Conservation (phyloP, 192 early-diverging fungal genomes). For the Podila epigama region DNA sequence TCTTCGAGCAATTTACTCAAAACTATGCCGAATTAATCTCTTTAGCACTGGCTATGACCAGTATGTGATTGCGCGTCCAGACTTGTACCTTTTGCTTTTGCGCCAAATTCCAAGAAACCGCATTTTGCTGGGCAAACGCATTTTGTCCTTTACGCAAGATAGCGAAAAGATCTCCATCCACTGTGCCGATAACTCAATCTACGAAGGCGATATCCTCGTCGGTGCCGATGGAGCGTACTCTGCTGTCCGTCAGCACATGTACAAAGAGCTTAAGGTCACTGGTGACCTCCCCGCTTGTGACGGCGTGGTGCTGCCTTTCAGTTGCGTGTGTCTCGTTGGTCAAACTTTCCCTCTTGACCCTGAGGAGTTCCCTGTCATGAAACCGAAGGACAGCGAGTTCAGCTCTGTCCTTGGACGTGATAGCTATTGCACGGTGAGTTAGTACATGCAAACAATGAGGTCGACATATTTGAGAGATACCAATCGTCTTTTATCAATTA, state of each 20-base stretch:
- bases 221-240: not conserved
- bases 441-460: too few species aligned
- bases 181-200: not conserved
- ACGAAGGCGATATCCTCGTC: not conserved
- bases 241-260: not conserved
- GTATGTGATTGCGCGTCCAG: too few species aligned
- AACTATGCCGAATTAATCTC: too few species aligned
- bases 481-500: too few species aligned
- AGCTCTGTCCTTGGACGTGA: not conserved
- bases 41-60: too few species aligned
- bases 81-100: too few species aligned
- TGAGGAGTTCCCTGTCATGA: not conserved
- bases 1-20: too few species aligned
- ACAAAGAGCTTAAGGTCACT: not conserved
- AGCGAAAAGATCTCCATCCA: not conserved
- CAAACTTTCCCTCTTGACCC: not conserved
- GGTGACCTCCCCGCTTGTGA: not conserved
- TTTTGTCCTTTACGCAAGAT: not conserved
- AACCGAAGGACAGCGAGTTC: not conserved
- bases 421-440: not conserved
- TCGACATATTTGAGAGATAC: too few species aligned
- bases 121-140: not conserved
- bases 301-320: not conserved
- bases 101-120: too few species aligned
- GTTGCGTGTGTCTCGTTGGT: not conserved